phyloP scores from a whole-genome alignment of 805 yeast genomes.

The Suhomyces sp. region DNA sequence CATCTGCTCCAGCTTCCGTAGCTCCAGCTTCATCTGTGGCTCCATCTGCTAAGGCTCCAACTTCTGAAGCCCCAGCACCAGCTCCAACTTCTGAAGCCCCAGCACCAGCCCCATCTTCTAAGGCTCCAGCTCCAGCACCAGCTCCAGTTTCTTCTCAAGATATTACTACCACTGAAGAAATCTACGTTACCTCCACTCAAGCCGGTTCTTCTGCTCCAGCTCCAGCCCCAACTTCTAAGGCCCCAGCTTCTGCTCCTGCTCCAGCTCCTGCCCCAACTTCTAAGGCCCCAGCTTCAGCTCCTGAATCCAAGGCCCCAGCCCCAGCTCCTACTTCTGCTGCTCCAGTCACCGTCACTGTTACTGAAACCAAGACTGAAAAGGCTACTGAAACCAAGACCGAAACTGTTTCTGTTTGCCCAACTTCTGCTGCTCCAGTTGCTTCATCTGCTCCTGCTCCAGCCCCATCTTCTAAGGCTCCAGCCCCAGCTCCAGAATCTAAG shows the following conservation, averaged over 20 bases:
- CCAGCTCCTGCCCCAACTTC: conserved; percentile 4
- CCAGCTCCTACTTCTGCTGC: conserved; percentile 9
- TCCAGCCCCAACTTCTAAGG: conserved; percentile 9
- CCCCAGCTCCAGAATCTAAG: conserved; percentile 5
- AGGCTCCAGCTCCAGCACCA: conserved; percentile 2
- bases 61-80: conserved; percentile 8
- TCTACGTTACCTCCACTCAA: not conserved
- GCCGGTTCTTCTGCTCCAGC: conserved; percentile 2
- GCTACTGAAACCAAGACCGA: not conserved
- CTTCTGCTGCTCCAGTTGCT: conserved; percentile 10
- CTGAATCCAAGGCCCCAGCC: not conserved
- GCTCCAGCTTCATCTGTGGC: conserved; percentile 6
- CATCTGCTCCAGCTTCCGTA: conserved; percentile 4
- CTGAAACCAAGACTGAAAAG: not conserved
- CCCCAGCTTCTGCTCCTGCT: not conserved
- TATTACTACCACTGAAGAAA: not conserved
- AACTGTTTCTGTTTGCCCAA: conserved; percentile 4
- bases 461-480: conserved; percentile 6
- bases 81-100: conserved; percentile 8
- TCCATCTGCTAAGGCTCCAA: conserved; percentile 2
- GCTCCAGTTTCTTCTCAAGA: not conserved
- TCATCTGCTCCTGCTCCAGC: conserved; percentile 10
- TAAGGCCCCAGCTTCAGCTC: conserved; percentile 1
- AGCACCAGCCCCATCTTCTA: conserved; percentile 1
- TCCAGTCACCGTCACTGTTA: conserved; percentile 11